These are phyloP conservation scores for Lupinus albus DNA, from an alignment of 306 rosid genomes.

Conservation along the genomic window DNA sequence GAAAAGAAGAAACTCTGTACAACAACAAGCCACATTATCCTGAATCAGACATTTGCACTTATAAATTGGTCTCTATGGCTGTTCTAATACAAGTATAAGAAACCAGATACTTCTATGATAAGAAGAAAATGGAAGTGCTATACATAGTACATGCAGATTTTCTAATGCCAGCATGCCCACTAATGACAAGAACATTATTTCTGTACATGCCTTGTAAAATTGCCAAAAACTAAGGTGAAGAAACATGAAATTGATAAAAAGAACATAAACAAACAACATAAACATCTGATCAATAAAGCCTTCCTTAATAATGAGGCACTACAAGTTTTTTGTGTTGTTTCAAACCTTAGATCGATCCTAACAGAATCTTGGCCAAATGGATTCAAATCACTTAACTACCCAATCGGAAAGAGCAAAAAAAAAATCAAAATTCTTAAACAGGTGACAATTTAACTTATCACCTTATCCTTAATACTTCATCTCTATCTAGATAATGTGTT, in stretches of 20 bases:
- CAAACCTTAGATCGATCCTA: too few relatives aligned
- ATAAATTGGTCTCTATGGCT: not conserved
- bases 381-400: not conserved
- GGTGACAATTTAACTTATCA: slow-evolving; percentile 23
- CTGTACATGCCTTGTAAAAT: slow-evolving; percentile 52
- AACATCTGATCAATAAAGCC: slow-evolving; percentile 7
- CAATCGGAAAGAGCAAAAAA: not conserved
- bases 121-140: slow-evolving; percentile 38
- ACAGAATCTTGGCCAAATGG: too few relatives aligned
- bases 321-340: too few relatives aligned
- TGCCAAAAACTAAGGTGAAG: slow-evolving; percentile 21
- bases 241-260: slow-evolving; percentile 13
- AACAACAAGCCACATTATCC: slow-evolving; percentile 26
- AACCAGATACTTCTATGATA: slow-evolving; percentile 29
- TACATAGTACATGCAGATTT: slow-evolving; percentile 75
- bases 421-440: slow-evolving; percentile 18
- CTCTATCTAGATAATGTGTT: slow-evolving; percentile 7
- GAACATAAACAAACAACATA: slow-evolving; percentile 10
- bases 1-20: slow-evolving; percentile 7
- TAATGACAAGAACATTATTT: slow-evolving; percentile 68
- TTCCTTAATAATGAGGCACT: not conserved
- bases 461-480: slow-evolving; percentile 21
- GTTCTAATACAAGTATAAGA: slow-evolving; percentile 23
- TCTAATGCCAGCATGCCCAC: slow-evolving; percentile 91
- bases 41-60: slow-evolving; percentile 27